phyloP scores from a whole-genome alignment of 305 asterid genomes.

The Nicotiana rustica region DNA sequence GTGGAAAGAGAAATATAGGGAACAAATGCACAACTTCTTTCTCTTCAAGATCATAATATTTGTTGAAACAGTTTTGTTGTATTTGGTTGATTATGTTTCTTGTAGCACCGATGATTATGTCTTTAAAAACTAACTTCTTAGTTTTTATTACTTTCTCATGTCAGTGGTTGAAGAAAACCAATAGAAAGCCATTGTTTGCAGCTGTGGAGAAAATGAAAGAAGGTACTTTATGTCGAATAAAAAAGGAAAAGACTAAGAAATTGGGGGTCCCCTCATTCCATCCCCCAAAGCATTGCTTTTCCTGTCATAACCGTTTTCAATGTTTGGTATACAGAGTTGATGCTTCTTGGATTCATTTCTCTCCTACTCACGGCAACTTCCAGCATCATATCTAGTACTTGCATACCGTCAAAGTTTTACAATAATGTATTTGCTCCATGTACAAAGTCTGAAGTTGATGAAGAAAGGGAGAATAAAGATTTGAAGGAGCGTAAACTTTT shows the following conservation, averaged over 20 bases:
- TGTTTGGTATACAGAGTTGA: slow-evolving; percentile 51
- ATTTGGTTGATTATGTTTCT: slow-evolving; percentile 1
- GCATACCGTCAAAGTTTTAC: slow-evolving; percentile 58
- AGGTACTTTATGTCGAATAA: slow-evolving; percentile 42
- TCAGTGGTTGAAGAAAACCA: slow-evolving; percentile 91
- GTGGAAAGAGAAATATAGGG: background rate
- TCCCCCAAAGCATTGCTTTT: background rate
- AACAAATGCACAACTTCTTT: background rate
- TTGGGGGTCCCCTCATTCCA: background rate
- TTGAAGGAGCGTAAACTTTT: slow-evolving; percentile 66
- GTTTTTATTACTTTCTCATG: slow-evolving; percentile 39
- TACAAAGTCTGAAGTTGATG: slow-evolving; percentile 63
- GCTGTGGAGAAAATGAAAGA: slow-evolving; percentile 85
- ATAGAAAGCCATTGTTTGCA: slow-evolving; percentile 80
- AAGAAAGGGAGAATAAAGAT: slow-evolving; percentile 54
- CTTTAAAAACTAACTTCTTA: slow-evolving; percentile 1
- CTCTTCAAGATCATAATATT: slow-evolving; percentile 14
- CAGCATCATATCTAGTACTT: slow-evolving; percentile 59
- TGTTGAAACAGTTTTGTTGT: background rate
- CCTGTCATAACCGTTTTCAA: slow-evolving; percentile 31
- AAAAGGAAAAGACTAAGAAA: background rate
- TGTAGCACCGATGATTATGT: background rate
- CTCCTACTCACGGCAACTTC: slow-evolving; percentile 64
- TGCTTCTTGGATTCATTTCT: slow-evolving; percentile 69
- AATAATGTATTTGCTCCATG: slow-evolving; percentile 82